Percentiles rank a stretch among this genome's conserved stretches.
These are phyloP conservation scores for Neurospora intermedia DNA, from an alignment of 495 filamentous ascomycete genomes.

Conservation along the genomic window DNA sequence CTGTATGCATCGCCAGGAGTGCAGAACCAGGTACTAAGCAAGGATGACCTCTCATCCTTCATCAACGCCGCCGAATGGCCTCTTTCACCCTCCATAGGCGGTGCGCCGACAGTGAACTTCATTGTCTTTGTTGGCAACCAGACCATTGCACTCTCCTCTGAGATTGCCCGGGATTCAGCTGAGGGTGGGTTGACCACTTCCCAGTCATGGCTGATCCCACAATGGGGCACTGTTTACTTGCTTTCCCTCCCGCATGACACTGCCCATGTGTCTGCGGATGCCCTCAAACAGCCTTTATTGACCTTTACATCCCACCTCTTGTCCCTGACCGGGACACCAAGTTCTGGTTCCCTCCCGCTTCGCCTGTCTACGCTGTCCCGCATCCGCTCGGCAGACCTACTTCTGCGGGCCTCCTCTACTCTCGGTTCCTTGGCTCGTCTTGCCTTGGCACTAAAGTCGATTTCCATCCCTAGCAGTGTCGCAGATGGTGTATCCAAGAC, in stretches of 20 bases:
- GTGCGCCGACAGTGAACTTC: slow-evolving; percentile 89
- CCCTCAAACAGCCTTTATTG: slow-evolving; percentile 67
- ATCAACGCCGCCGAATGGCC: slow-evolving; percentile 99
- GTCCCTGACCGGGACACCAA: slow-evolving; percentile 76
- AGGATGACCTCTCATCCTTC: slow-evolving; percentile 84
- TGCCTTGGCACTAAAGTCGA: slow-evolving; percentile 73
- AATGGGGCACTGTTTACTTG: slow-evolving; percentile 91
- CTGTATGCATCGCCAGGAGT: slow-evolving; percentile 79
- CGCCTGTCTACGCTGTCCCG: slow-evolving; percentile 75
- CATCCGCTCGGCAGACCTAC: slow-evolving; percentile 71
- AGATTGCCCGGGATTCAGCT: slow-evolving; percentile 30
- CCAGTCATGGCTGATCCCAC: slow-evolving; percentile 87
- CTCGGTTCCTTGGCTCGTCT: slow-evolving; percentile 86
- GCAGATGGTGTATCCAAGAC: slow-evolving; percentile 76
- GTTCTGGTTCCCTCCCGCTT: slow-evolving; percentile 68
- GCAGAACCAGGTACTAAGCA: slow-evolving; percentile 53
- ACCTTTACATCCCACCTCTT: slow-evolving; percentile 90
- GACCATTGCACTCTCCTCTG: slow-evolving; percentile 24
- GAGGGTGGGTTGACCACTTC: slow-evolving; percentile 49
- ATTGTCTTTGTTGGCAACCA: slow-evolving; percentile 68
- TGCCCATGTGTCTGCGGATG: slow-evolving; percentile 30
- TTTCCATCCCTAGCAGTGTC: slow-evolving; percentile 79
- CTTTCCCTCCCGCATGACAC: slow-evolving; percentile 48
- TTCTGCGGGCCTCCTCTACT: slow-evolving; percentile 85
- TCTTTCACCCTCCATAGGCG: slow-evolving; percentile 84